These are phyloP conservation scores for Calocybe gangraenosa DNA, from an alignment of 768 basidiomycete genomes.

Conservation along the genomic window DNA sequence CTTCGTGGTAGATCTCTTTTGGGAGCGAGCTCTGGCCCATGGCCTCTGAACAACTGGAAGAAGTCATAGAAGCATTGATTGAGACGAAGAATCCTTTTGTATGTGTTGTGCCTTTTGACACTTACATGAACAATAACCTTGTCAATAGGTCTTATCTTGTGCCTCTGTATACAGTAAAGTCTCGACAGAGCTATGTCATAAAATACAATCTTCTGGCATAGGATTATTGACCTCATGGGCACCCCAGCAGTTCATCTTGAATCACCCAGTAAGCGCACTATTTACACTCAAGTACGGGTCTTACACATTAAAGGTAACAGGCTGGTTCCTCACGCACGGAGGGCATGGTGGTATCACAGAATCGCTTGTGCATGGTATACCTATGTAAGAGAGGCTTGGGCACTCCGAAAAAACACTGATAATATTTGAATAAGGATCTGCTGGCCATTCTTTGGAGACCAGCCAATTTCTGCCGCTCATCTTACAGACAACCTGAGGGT, in stretches of 20 bases:
- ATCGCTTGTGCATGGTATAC: conserved; percentile 16
- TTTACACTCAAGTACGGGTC: no score
- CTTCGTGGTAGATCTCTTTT: conserved; percentile 7
- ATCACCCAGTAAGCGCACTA: conserved; percentile 17
- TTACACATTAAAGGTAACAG: conserved; percentile 16
- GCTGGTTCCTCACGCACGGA: conserved; percentile 20
- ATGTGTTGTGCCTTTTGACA: neutral
- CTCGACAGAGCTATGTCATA: conserved; percentile 5
- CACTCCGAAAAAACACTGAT: neutral
- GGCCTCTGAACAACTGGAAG: conserved; percentile 6
- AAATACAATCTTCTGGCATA: conserved; percentile 13
- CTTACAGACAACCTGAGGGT: conserved; percentile 14
- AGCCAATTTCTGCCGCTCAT: conserved; percentile 15
- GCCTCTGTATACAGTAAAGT: conserved; percentile 15
- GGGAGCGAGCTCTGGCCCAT: conserved; percentile 16
- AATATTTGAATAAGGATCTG: conserved; percentile 13
- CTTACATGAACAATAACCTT: no score
- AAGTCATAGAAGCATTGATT: conserved; percentile 12
- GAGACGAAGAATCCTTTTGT: conserved; percentile 18
- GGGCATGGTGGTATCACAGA: conserved; percentile 21
- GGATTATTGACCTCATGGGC: conserved; percentile 16
- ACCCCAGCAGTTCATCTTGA: conserved; percentile 20
- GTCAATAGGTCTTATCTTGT: conserved; percentile 13
- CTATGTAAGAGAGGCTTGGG: conserved; percentile 13
- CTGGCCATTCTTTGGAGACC: conserved; percentile 20